Evolutionary conservation across 352 stramenopile species (phyloP).

Genomic region (Pythium utonaiense): DNA sequence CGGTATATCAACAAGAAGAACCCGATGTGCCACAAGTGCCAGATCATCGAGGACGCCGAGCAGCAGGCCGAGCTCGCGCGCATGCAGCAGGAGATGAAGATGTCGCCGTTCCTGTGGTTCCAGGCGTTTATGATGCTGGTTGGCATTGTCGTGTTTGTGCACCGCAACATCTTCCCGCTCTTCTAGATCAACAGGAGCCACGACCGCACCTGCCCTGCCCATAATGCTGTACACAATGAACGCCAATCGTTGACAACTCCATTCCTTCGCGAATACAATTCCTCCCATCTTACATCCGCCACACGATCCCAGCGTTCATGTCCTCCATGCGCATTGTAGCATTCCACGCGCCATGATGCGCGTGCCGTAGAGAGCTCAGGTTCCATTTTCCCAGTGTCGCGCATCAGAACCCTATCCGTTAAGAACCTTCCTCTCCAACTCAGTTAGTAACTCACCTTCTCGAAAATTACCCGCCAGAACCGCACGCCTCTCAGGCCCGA

Average conservation of each 20-base stretch:
- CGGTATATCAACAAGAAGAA: slow-evolving; percentile 18
- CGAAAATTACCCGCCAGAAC: not conserved
- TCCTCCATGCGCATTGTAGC: too few relatives aligned
- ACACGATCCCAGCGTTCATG: too few relatives aligned
- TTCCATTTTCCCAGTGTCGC: not conserved
- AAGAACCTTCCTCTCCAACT: not conserved
- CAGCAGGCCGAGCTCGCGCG: slow-evolving; percentile 13
- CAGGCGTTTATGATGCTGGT: slow-evolving; percentile 58
- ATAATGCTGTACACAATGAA: slow-evolving; percentile 2
- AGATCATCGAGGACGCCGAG: slow-evolving; percentile 21
- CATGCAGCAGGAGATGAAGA: slow-evolving; percentile 37
- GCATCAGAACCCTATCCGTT: not conserved
- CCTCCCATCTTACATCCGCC: too few relatives aligned
- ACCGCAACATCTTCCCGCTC: slow-evolving; percentile 63
- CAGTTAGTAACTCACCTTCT: not conserved
- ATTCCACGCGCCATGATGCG: too few relatives aligned
- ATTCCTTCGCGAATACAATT: not conserved
- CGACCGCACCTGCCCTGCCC: not conserved
- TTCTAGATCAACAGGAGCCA: slow-evolving; percentile 25
- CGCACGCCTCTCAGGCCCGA: not conserved
- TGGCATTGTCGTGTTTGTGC: slow-evolving; percentile 56
- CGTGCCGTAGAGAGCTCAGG: too few relatives aligned
- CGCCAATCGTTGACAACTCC: not conserved
- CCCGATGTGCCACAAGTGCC: slow-evolving; percentile 46
- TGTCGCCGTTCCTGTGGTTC: slow-evolving; percentile 73